Evolutionary conservation across 1,284 basidiomycete species (phyloP), one percentile per base, ranked within the genome.

Genomic region (Microbotryomycetes sp.): DNA sequence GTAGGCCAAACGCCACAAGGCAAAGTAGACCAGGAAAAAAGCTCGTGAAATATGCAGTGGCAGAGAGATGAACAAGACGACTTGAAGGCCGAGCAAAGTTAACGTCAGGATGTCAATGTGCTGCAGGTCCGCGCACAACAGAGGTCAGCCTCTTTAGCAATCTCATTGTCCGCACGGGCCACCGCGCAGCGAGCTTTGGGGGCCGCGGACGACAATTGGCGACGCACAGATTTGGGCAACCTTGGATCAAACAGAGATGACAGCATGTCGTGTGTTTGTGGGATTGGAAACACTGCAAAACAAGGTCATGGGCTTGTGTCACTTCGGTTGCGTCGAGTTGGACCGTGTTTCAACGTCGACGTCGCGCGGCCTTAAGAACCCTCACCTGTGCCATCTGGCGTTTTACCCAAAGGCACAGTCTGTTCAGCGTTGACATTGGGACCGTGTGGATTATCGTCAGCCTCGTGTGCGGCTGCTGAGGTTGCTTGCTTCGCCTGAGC

Each of bases 231-330:
- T 75, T 97, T 97, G 3, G 87, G 87, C 71, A 89, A 86, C 4
- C 84, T 80, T 3, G 93, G 96, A 73, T 92, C 84, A 74, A 96
- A 89, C 26, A 98, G 81, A 6, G 88, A 87, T 4, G 92, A 92
- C 62, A 98, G 77, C 62, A 97, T 92, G 75, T 96, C 92, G 74
- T 96, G 90, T 0, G 96, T 98, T 48, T 90, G 88, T 9, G 94
- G 94, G 42, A 97, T 92, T 58, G 84, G 83, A 75, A 98, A 98
- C 14, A 96, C 92, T 92, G 74, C 31, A 16, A 36, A 36, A 7
- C 49, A 56, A 46, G 16, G 4, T 30, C 29, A 23, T 53, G 7
- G 19, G n/a, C 31, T 36, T 23, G 22, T 16, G 47, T 52, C 31
- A 31, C n/a, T 36, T 22, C 28, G 25, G 31, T 62, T 36, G 12